Evolutionary conservation across 176 grass and related monocot species (phyloP).

Genomic region (Aechmea fasciata): DNA sequence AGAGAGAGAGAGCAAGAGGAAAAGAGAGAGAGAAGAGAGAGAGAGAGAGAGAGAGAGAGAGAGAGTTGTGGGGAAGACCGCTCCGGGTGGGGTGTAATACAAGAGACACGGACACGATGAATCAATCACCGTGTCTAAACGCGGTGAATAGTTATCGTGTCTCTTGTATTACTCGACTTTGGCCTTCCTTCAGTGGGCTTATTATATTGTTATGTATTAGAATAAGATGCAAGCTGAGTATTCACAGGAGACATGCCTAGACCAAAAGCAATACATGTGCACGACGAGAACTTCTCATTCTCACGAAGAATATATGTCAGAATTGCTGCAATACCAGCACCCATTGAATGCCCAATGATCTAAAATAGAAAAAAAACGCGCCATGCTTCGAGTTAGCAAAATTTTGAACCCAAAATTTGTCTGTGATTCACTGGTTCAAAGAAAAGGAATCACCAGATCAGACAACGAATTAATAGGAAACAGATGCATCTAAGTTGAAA

Average conservation of each 20-base stretch:
- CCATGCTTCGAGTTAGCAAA: conserved; percentile 22
- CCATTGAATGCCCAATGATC: conserved; percentile 97
- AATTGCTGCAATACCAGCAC: conserved; percentile 70
- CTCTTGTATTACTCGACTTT: too few species aligned
- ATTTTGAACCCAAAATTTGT: not conserved
- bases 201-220: not conserved
- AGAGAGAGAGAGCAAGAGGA: too few species aligned
- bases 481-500: not conserved
- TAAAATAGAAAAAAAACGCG: conserved; percentile 30
- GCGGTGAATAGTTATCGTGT: too few species aligned
- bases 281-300: conserved; percentile 55
- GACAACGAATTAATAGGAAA: not conserved
- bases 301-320: conserved; percentile 89
- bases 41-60: too few species aligned
- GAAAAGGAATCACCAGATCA: not conserved
- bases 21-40: too few species aligned
- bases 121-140: too few species aligned
- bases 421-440: not conserved
- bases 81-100: too few species aligned
- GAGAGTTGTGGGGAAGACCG: too few species aligned
- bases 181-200: too few species aligned
- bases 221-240: not conserved
- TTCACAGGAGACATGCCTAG: conserved; percentile 50
- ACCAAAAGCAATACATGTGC: conserved; percentile 83
- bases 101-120: too few species aligned